A percentile compares a stretch with the other conserved stretches of the same genome.
phyloP scores from a whole-genome alignment of 495 filamentous ascomycete genomes.

The Hypoxylon intermedium region DNA sequence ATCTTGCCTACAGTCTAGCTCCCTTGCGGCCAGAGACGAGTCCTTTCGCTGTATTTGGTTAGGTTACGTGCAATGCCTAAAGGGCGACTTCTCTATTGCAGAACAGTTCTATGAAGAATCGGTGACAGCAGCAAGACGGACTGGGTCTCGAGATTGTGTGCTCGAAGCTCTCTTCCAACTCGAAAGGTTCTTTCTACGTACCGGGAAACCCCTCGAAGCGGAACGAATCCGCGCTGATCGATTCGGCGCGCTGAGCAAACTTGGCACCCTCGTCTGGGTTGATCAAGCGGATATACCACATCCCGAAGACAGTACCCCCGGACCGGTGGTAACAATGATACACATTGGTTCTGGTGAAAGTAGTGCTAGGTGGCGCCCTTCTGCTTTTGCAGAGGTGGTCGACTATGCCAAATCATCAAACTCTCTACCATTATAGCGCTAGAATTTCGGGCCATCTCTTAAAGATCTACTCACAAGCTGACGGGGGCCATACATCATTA shows the following conservation, averaged over 20 bases:
- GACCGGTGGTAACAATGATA: slow-evolving; percentile 29
- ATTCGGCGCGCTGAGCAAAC: slow-evolving; percentile 28
- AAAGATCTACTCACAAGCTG: neutral
- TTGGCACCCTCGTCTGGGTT: slow-evolving; percentile 36
- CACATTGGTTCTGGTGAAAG: slow-evolving; percentile 36
- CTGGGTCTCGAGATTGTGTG: slow-evolving; percentile 41
- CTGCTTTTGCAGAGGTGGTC: slow-evolving; percentile 33
- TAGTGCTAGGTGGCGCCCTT: slow-evolving; percentile 34
- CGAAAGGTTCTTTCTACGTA: slow-evolving; percentile 41
- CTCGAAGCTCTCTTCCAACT: slow-evolving; percentile 44
- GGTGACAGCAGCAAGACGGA: slow-evolving; percentile 37
- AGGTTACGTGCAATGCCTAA: slow-evolving; percentile 41
- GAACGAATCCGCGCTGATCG: slow-evolving; percentile 38
- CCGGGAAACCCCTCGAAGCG: slow-evolving; percentile 29
- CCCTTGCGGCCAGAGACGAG: slow-evolving; percentile 35
- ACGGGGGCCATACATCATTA: neutral
- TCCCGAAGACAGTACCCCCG: neutral
- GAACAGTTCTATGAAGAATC: slow-evolving; percentile 37
- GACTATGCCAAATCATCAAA: slow-evolving; percentile 19
- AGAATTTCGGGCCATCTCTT: neutral
- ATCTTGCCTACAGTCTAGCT: slow-evolving; percentile 21
- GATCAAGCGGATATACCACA: slow-evolving; percentile 23
- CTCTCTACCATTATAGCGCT: neutral
- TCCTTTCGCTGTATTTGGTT: slow-evolving; percentile 43
- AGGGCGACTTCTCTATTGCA: slow-evolving; percentile 23